A percentile compares a stretch with the other conserved stretches of the same genome.
These are phyloP conservation scores for Quercus bicolor DNA, from an alignment of 306 rosid genomes.

Conservation along the genomic window DNA sequence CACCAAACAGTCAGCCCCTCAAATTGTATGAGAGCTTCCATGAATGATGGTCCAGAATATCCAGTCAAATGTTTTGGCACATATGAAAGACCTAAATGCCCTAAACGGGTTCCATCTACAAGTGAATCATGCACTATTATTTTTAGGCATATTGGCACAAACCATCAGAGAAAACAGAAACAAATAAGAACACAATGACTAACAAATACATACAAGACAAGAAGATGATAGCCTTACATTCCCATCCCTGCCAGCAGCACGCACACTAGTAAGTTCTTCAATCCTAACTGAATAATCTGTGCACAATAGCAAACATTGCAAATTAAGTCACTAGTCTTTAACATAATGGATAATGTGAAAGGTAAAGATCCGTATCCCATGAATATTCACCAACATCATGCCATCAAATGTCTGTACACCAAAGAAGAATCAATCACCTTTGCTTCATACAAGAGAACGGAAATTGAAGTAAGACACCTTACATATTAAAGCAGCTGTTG, in stretches of 20 bases:
- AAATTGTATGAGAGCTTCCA: not conserved
- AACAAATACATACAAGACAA: conserved; percentile 64
- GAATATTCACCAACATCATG: conserved; percentile 94
- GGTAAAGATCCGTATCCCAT: conserved; percentile 48
- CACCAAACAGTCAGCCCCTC: no score
- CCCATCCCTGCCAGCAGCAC: conserved; percentile 72
- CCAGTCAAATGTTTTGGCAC: not conserved
- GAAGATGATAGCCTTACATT: conserved; percentile 87
- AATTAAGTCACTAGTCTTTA: conserved; percentile 15
- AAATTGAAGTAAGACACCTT: not conserved
- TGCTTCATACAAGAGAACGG: not conserved
- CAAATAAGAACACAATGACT: not conserved
- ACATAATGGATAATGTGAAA: conserved; percentile 1
- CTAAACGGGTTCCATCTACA: not conserved
- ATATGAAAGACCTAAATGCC: no score
- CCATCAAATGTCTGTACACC: conserved; percentile 83
- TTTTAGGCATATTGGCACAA: not conserved
- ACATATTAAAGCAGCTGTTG: not conserved
- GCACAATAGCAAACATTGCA: conserved; percentile 22
- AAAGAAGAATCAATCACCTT: conserved; percentile 17
- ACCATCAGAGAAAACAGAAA: not conserved
- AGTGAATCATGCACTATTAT: not conserved
- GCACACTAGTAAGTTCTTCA: conserved; percentile 69
- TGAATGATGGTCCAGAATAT: not conserved
- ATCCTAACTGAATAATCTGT: conserved; percentile 77